These are phyloP conservation scores for Climacium dendroides DNA, from an alignment of 225 moss, liverwort and hornwort species.

Conservation along the genomic window DNA sequence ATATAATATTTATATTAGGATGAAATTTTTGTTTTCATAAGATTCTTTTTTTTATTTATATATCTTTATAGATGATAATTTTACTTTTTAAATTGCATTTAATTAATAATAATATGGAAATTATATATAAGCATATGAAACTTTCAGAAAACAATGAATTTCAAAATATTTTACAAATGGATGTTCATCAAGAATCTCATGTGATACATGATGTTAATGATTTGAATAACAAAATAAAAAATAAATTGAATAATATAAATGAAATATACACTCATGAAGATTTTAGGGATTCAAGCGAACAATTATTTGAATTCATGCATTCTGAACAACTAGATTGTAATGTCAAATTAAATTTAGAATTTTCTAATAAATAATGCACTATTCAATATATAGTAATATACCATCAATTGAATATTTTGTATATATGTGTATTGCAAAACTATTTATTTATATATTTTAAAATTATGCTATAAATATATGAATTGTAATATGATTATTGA, in stretches of 20 bases:
- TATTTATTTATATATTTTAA: neutral
- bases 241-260: neutral
- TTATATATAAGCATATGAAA: neutral
- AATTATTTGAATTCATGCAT: neutral
- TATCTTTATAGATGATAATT: neutral
- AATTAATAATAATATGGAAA: neutral
- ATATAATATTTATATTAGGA: neutral
- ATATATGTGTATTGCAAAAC: too few species aligned
- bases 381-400: neutral
- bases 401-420: neutral
- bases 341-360: neutral
- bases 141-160: neutral
- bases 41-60: too few species aligned
- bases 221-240: neutral
- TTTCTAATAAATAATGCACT: neutral
- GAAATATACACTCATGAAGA: neutral
- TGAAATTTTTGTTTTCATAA: neutral
- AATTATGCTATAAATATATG: too few species aligned
- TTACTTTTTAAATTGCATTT: neutral
- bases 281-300: neutral
- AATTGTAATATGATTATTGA: neutral
- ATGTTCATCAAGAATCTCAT: neutral
- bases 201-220: neutral
- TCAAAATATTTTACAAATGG: neutral
- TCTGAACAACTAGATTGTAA: neutral